Conservation (phyloP, 1,139 yeast species). For the Debaryomyces nepalensis region DNA sequence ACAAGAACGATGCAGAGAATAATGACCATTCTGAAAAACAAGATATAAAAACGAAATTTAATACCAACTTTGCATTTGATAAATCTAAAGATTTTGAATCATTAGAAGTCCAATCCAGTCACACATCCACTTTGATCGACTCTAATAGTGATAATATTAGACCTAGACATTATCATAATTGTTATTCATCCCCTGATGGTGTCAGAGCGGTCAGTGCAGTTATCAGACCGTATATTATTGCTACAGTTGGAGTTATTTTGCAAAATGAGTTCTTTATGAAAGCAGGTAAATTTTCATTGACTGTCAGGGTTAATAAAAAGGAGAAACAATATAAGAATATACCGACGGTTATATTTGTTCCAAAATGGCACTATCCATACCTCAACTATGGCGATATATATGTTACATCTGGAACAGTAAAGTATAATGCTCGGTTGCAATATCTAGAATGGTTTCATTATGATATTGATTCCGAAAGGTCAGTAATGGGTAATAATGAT, state of each 20-base stretch:
- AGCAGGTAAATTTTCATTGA: conserved; percentile 50
- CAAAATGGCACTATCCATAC: conserved; percentile 67
- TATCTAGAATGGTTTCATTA: conserved; percentile 74
- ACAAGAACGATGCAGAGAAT: not conserved
- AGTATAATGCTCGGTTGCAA: conserved; percentile 54
- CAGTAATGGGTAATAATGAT: conserved; percentile 12
- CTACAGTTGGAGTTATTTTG: conserved; percentile 57
- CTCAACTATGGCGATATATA: conserved; percentile 47
- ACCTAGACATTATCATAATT: conserved; percentile 27
- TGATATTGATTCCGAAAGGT: conserved; percentile 18
- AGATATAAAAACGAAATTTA: conserved; percentile 1
- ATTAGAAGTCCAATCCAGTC: conserved; percentile 17
- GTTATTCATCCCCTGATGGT: conserved; percentile 59
- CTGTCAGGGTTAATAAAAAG: conserved; percentile 34
- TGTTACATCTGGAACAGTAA: conserved; percentile 60
- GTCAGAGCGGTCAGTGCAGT: conserved; percentile 72
- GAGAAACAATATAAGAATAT: conserved; percentile 14
- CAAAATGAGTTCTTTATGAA: conserved; percentile 60
- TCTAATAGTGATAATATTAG: conserved; percentile 31
- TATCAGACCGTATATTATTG: conserved; percentile 71
- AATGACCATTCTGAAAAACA: not conserved
- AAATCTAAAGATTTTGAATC: conserved; percentile 12
- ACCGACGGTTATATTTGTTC: conserved; percentile 69
- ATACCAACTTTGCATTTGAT: conserved; percentile 7
- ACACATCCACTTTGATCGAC: conserved; percentile 22